Evolutionary conservation across 257 asterid species (phyloP).

Genomic region (Salvia miltiorrhiza): DNA sequence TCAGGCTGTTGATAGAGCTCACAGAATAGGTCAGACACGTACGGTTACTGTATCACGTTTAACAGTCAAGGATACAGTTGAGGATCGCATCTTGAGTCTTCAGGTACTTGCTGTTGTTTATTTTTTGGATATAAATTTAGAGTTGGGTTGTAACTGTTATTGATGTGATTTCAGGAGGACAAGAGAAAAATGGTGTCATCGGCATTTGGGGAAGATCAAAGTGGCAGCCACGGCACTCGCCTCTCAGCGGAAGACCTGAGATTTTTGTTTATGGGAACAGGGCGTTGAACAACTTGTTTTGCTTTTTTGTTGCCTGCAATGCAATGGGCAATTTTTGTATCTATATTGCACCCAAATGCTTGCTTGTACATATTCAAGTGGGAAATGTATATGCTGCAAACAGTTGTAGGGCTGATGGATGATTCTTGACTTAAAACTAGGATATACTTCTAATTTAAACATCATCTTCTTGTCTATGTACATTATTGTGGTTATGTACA

Average conservation of each 20-base stretch:
- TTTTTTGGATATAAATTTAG: not conserved
- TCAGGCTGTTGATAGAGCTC: constrained; percentile 98
- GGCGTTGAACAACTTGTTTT: constrained; percentile 16
- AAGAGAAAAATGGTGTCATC: constrained; percentile 99
- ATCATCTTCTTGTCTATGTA: not conserved
- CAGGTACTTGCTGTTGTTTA: constrained; percentile 45
- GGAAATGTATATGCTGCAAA: too few species aligned
- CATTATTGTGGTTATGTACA: not conserved
- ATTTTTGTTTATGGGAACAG: constrained; percentile 55
- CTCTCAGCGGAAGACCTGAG: constrained; percentile 73
- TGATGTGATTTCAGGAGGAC: constrained; percentile 62
- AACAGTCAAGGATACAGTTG: constrained; percentile 86
- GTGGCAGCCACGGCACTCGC: constrained; percentile 62
- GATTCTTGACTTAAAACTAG: too few species aligned
- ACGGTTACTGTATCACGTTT: constrained; percentile 86
- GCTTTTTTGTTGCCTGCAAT: too few species aligned
- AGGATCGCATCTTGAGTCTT: constrained; percentile 92
- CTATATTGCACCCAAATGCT: too few species aligned
- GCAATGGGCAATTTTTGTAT: too few species aligned
- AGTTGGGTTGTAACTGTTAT: not conserved
- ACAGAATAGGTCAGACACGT: constrained; percentile 96
- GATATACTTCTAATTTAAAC: not conserved
- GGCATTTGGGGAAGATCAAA: constrained; percentile 93
- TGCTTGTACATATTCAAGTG: too few species aligned
- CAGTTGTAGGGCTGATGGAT: too few species aligned